Evolutionary conservation across 129 eudicot species (phyloP).

Genomic region (Flaveria brownii): DNA sequence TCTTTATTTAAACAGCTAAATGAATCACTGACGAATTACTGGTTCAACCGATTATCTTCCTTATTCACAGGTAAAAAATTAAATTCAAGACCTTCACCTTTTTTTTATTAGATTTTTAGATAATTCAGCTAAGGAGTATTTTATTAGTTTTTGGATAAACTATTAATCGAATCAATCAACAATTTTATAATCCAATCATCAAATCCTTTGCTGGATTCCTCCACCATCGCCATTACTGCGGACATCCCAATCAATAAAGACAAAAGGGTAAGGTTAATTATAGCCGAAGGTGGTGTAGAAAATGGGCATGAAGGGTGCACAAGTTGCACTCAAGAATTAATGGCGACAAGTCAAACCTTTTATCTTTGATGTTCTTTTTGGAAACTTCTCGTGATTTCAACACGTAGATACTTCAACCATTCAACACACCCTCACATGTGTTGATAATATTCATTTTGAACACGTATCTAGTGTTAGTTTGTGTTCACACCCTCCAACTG

Average conservation of each 20-base stretch:
- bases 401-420: constrained; percentile 21
- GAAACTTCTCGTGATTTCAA: constrained; percentile 35
- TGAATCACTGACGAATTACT: too few species aligned
- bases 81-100: too few species aligned
- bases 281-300: constrained; percentile 3
- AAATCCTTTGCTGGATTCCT: constrained; percentile 18
- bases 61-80: too few species aligned
- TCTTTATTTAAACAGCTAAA: too few species aligned
- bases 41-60: too few species aligned
- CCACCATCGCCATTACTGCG: constrained; percentile 10
- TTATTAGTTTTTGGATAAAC: not conserved
- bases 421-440: not conserved
- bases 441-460: not conserved
- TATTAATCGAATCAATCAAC: constrained; percentile 11
- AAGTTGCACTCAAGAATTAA: constrained; percentile 24
- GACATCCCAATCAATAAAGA: constrained; percentile 6
- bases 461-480: not conserved
- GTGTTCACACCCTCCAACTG: constrained; percentile 18
- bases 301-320: not conserved
- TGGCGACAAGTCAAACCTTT: constrained; percentile 45
- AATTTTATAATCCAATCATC: constrained; percentile 4
- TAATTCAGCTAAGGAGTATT: too few species aligned
- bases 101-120: too few species aligned
- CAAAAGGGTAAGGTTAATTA: constrained; percentile 19
- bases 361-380: constrained; percentile 6